phyloP scores from a whole-genome alignment of 306 rosid genomes.

The Cercis canadensis region DNA sequence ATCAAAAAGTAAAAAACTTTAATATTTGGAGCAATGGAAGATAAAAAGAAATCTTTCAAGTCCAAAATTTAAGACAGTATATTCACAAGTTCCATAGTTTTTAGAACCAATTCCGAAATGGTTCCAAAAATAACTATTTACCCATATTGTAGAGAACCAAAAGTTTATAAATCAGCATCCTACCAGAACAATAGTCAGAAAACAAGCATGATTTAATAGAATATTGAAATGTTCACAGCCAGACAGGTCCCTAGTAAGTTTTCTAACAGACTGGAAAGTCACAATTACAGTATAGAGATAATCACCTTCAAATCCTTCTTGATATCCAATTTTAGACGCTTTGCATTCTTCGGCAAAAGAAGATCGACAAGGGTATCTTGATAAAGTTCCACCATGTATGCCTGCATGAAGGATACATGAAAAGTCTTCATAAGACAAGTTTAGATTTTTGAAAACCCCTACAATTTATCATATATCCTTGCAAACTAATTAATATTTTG shows the following conservation, averaged over 20 bases:
- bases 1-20: conserved; percentile 41
- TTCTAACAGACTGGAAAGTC: background rate
- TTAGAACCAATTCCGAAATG: conserved; percentile 9
- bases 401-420: conserved; percentile 58
- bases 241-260: background rate
- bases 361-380: conserved; percentile 97
- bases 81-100: background rate
- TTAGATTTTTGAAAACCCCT: background rate
- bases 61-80: background rate
- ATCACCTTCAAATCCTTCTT: conserved; percentile 93
- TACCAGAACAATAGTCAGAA: background rate
- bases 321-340: conserved; percentile 77
- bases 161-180: background rate
- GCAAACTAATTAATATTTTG: background rate
- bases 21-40: conserved; percentile 10
- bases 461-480: background rate
- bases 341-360: conserved; percentile 72
- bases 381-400: conserved; percentile 88
- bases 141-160: background rate
- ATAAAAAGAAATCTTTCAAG: background rate
- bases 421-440: conserved; percentile 16
- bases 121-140: background rate
- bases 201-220: background rate
- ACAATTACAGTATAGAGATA: conserved; percentile 1
- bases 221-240: background rate